Conservation (phyloP, 768 basidiomycete species). For the Boletus vermiculosoides region DNA sequence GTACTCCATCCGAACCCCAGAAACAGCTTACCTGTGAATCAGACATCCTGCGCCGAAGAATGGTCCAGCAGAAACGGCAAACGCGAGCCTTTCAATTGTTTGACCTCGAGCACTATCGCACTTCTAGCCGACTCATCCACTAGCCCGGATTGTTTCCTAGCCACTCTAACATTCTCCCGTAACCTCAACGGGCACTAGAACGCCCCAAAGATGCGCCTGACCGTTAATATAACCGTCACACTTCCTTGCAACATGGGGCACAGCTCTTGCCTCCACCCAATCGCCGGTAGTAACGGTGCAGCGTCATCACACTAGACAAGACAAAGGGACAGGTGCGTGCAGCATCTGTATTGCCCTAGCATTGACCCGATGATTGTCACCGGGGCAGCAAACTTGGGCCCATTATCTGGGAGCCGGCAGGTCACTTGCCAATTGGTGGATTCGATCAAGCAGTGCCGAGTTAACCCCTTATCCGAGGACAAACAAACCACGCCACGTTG, state of each 20-base stretch:
- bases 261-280: conserved; percentile 22
- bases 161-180: background rate
- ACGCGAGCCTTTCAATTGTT: background rate
- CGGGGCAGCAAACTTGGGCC: background rate
- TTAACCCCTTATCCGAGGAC: conserved; percentile 30
- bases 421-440: conserved; percentile 7
- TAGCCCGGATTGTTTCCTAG: conserved; percentile 2
- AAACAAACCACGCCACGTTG: conserved; percentile 31
- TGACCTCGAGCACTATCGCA: conserved; percentile 9
- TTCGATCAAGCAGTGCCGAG: conserved; percentile 25
- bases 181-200: conserved; percentile 3
- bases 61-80: conserved; percentile 2
- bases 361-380: conserved; percentile 7
- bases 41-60: conserved; percentile 3
- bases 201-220: conserved; percentile 7
- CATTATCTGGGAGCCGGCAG: conserved; percentile 4
- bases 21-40: background rate
- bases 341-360: background rate
- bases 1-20: conserved; percentile 9
- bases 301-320: background rate
- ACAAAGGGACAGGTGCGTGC: conserved; percentile 12
- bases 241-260: conserved; percentile 15
- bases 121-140: background rate
- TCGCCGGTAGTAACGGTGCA: conserved; percentile 16
- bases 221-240: conserved; percentile 25